Conservation (phyloP, 768 basidiomycete genomes). For the Mycena amicta region DNA sequence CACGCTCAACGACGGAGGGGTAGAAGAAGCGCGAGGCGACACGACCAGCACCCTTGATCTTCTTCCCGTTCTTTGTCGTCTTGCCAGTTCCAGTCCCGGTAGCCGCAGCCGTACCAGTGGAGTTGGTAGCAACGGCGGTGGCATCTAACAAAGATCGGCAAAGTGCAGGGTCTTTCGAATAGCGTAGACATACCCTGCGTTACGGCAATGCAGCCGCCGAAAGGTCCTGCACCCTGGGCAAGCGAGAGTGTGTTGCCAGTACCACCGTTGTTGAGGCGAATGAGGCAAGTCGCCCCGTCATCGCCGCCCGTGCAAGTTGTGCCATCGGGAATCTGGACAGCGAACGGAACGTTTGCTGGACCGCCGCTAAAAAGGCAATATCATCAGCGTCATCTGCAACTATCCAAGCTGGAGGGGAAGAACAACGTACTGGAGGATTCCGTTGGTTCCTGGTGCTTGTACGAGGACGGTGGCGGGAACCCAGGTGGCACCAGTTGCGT, state of each 20-base stretch:
- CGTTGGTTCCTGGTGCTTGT: conserved; percentile 30
- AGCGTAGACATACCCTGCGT: conserved; percentile 9
- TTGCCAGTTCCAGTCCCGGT: background rate
- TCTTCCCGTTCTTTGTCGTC: background rate
- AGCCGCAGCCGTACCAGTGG: conserved; percentile 6
- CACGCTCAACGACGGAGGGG: conserved; percentile 17
- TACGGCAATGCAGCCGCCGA: conserved; percentile 32
- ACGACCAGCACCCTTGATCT: conserved; percentile 4
- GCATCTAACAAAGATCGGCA: background rate
- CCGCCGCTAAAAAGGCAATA: conserved; percentile 18
- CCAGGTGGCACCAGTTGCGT: conserved; percentile 29
- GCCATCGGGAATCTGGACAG: conserved; percentile 33
- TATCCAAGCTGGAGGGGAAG: background rate
- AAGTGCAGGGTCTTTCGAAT: background rate
- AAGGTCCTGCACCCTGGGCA: conserved; percentile 33
- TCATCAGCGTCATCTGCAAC: background rate
- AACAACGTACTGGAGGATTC: conserved; percentile 18
- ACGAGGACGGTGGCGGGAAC: conserved; percentile 21
- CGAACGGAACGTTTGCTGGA: conserved; percentile 26
- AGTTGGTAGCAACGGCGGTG: background rate
- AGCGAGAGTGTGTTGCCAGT: conserved; percentile 18
- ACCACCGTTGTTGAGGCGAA: conserved; percentile 37
- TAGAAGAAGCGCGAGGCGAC: conserved; percentile 17
- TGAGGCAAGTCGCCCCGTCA: conserved; percentile 33
- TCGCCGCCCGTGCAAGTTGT: conserved; percentile 39